These are phyloP conservation scores for Jacaranda copaia DNA, from an alignment of 257 asterid genomes.

Conservation along the genomic window DNA sequence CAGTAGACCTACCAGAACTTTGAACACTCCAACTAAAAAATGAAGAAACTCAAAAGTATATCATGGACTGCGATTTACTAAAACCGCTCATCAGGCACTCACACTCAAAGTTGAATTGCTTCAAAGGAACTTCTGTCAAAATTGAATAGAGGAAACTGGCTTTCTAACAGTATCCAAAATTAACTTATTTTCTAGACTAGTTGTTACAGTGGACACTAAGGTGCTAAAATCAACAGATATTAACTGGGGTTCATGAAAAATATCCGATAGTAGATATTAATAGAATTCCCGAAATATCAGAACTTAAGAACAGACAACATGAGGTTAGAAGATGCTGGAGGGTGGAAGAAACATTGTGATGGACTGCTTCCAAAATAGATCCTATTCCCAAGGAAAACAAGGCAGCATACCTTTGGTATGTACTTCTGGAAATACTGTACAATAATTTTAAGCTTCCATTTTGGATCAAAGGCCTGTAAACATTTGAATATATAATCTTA, in stretches of 20 bases:
- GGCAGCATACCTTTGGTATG: constrained; percentile 65
- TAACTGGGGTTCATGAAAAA: constrained; percentile 1
- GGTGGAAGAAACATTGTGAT: constrained; percentile 9
- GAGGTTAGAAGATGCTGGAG: constrained; percentile 24
- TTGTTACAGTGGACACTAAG: background rate
- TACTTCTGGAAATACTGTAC: constrained; percentile 83
- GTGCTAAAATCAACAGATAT: constrained; percentile 5
- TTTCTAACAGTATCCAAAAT: background rate
- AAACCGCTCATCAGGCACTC: constrained; percentile 15
- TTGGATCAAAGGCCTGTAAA: constrained; percentile 75
- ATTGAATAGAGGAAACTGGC: constrained; percentile 4
- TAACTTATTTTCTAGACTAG: background rate
- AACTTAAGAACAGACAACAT: constrained; percentile 14
- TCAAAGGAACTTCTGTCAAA: background rate
- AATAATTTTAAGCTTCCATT: constrained; percentile 68
- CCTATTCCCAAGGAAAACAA: constrained; percentile 18
- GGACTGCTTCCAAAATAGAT: constrained; percentile 19
- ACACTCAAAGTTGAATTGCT: background rate
- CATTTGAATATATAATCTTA: constrained; percentile 27
- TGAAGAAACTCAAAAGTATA: background rate
- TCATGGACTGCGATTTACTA: constrained; percentile 3
- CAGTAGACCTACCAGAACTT: background rate
- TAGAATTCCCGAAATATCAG: background rate
- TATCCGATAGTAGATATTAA: constrained; percentile 9
- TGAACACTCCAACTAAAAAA: constrained; percentile 9